Percentiles rank a stretch among this genome's conserved stretches.
Conservation (phyloP, 495 filamentous ascomycete species). For the Aspergillus incahuasiensis region DNA sequence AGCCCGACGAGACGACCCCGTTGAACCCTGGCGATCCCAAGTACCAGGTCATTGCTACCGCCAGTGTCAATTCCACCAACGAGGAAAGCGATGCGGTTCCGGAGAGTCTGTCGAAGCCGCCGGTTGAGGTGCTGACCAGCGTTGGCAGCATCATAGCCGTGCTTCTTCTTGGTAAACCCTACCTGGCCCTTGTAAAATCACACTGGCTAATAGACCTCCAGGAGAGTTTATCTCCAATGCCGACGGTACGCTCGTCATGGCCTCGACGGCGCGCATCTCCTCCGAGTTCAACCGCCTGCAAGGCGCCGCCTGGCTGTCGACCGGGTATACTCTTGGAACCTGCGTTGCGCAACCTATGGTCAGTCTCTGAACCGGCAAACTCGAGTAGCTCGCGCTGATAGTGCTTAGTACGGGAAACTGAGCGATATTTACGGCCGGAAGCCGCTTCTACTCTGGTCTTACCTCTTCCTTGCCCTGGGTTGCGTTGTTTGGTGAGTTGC, state of each 20-base stretch:
- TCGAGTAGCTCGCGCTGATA: not conserved
- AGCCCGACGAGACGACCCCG: conserved; percentile 7
- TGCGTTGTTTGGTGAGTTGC: conserved; percentile 37
- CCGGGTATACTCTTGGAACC: conserved; percentile 55
- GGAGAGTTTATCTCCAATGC: conserved; percentile 63
- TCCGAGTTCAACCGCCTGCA: conserved; percentile 61
- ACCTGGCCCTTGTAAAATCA: not conserved
- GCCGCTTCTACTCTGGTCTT: conserved; percentile 33
- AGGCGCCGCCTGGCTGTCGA: conserved; percentile 63
- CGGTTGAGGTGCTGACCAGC: conserved; percentile 14
- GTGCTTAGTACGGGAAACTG: conserved; percentile 39
- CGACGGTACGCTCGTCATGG: conserved; percentile 59
- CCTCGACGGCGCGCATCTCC: conserved; percentile 57
- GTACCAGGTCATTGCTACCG: conserved; percentile 1
- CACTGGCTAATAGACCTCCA: conserved; percentile 14
- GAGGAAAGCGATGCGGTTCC: not conserved
- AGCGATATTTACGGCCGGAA: conserved; percentile 47
- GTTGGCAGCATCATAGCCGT: conserved; percentile 33
- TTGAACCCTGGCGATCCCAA: not conserved
- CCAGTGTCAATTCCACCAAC: not conserved
- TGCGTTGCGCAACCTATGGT: conserved; percentile 57
- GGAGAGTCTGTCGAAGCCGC: not conserved
- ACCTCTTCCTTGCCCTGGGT: conserved; percentile 41
- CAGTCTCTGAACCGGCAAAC: not conserved
- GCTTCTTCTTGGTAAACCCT: conserved; percentile 29